phyloP scores from a whole-genome alignment of 768 basidiomycete genomes.

The Boletus subparvulus region DNA sequence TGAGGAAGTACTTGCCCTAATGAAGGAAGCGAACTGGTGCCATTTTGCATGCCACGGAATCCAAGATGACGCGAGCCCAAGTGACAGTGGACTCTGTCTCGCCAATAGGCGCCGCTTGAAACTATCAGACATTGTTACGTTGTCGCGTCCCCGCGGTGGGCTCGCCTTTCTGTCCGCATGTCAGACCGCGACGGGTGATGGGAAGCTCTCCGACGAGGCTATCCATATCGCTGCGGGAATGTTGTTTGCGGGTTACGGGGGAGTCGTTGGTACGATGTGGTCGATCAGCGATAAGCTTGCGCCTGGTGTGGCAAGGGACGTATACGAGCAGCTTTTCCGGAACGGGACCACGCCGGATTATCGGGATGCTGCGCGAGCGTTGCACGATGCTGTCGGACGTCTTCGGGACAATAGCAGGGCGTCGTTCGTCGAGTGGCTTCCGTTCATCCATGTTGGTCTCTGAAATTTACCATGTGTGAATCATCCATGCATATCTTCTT shows the following conservation, averaged over 20 bases:
- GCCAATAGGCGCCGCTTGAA: neutral
- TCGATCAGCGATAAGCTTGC: constrained; percentile 25
- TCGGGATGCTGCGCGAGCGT: neutral
- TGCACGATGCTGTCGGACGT: neutral
- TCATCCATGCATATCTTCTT: too few species aligned
- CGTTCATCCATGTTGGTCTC: constrained; percentile 13
- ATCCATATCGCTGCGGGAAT: constrained; percentile 23
- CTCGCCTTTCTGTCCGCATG: constrained; percentile 4
- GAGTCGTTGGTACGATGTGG: constrained; percentile 3
- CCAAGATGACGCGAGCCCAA: neutral
- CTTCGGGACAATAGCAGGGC: neutral
- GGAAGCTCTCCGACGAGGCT: neutral
- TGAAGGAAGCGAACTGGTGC: constrained; percentile 6
- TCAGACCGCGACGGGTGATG: constrained; percentile 2
- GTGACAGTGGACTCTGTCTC: neutral
- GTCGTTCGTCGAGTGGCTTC: constrained; percentile 8
- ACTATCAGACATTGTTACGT: neutral
- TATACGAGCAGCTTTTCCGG: constrained; percentile 27
- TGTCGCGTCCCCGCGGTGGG: neutral
- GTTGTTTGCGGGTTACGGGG: constrained; percentile 31
- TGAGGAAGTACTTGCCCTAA: constrained; percentile 12
- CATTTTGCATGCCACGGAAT: constrained; percentile 1
- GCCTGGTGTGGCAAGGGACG: constrained; percentile 30
- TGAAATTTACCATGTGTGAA: neutral
- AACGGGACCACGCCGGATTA: neutral